A percentile compares a stretch with the other conserved stretches of the same genome.
Evolutionary conservation across 306 rosid species (phyloP).

Genomic region (Vigna unguiculata): DNA sequence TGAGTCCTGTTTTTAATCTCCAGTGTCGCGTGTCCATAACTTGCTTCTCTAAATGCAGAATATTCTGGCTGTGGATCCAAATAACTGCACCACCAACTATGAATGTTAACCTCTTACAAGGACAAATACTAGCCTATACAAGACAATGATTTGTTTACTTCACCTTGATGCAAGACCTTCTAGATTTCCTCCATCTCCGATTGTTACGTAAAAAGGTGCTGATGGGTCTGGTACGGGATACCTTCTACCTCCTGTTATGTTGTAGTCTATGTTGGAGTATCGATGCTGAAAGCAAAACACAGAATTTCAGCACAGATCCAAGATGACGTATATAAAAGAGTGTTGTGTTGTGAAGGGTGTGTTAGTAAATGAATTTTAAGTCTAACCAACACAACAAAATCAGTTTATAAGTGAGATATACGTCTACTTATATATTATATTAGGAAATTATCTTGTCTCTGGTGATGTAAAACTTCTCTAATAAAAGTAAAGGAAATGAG

Average conservation of each 20-base stretch:
- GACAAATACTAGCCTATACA: not conserved
- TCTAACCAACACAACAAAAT: no score
- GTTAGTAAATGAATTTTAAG: no score
- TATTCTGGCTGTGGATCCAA: slow-evolving; percentile 90
- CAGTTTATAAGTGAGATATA: no score
- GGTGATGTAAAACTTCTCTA: no score
- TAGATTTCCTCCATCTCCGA: slow-evolving; percentile 98
- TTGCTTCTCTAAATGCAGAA: slow-evolving; percentile 95
- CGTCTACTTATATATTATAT: no score
- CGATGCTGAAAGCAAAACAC: slow-evolving; percentile 70
- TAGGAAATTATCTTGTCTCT: no score
- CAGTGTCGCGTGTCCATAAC: slow-evolving; percentile 92
- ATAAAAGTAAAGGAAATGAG: not conserved
- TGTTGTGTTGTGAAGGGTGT: not conserved
- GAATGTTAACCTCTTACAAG: no score
- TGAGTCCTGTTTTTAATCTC: slow-evolving; percentile 84
- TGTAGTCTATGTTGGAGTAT: slow-evolving; percentile 75
- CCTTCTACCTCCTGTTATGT: slow-evolving; percentile 66
- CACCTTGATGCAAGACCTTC: slow-evolving; percentile 97
- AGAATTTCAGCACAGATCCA: slow-evolving; percentile 16
- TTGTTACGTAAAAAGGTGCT: slow-evolving; percentile 91
- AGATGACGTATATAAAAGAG: not conserved
- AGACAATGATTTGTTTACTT: slow-evolving; percentile 14
- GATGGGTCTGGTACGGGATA: slow-evolving; percentile 78
- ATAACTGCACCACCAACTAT: slow-evolving; percentile 54